phyloP scores from a whole-genome alignment of 495 filamentous ascomycete species.

The Podospora bellae-mahoneyi region DNA sequence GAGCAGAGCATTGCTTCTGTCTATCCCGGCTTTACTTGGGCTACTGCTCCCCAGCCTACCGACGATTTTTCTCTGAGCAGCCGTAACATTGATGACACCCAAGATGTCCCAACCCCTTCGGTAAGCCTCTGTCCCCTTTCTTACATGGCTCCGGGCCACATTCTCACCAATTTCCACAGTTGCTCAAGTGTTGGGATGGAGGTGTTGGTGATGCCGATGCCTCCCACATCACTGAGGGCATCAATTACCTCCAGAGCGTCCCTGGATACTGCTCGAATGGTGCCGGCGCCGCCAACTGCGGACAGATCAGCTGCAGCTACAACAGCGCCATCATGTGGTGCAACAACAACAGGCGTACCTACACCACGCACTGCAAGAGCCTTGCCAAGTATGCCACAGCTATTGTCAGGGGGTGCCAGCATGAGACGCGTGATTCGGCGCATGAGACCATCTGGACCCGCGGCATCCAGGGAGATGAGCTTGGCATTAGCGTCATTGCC shows the following conservation, averaged over 20 bases:
- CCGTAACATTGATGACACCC: background rate
- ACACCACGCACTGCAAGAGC: background rate
- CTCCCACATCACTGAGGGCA: background rate
- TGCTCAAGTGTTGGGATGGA: background rate
- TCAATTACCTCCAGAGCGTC: background rate
- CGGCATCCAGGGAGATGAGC: background rate
- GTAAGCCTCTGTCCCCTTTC: background rate
- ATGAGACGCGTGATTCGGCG: background rate
- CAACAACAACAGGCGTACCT: background rate
- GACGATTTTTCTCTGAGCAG: background rate
- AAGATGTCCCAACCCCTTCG: background rate
- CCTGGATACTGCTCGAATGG: background rate
- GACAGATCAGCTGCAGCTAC: slow-evolving; percentile 6
- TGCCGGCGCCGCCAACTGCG: background rate
- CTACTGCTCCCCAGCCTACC: background rate
- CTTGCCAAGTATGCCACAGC: background rate
- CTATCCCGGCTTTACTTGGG: slow-evolving; percentile 1
- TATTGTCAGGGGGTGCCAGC: background rate
- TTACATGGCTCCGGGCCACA: background rate
- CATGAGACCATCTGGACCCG: background rate
- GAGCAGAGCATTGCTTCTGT: background rate
- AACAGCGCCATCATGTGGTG: slow-evolving; percentile 8
- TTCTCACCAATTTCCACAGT: background rate
- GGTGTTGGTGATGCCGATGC: background rate
- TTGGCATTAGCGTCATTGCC: background rate